Conservation (phyloP, 805 yeast species). For the Candida vaughaniae region DNA sequence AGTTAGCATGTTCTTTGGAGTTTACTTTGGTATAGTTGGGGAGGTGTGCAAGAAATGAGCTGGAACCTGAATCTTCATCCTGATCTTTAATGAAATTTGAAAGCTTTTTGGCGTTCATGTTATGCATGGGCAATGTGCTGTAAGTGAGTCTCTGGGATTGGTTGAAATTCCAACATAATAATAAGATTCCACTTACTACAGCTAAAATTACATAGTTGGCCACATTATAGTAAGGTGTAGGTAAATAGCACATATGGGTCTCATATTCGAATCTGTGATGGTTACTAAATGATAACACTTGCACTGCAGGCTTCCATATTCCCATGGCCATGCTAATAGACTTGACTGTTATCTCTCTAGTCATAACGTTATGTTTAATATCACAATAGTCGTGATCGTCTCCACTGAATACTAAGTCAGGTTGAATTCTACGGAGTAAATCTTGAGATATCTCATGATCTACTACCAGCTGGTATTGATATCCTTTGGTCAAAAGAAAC, state of each 20-base stretch:
- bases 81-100: slow-evolving; percentile 30
- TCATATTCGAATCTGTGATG: slow-evolving; percentile 19
- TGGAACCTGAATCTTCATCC: slow-evolving; percentile 15
- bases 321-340: slow-evolving; percentile 95
- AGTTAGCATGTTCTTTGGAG: not conserved
- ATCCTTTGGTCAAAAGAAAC: slow-evolving; percentile 62
- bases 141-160: slow-evolving; percentile 22
- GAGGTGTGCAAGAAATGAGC: not conserved
- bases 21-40: slow-evolving; percentile 2
- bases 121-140: slow-evolving; percentile 22
- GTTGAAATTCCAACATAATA: slow-evolving; percentile 30
- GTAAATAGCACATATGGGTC: slow-evolving; percentile 46
- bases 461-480: slow-evolving; percentile 89
- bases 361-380: slow-evolving; percentile 46
- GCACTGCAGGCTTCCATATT: slow-evolving; percentile 79
- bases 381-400: slow-evolving; percentile 98
- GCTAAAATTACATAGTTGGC: slow-evolving; percentile 37
- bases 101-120: slow-evolving; percentile 22
- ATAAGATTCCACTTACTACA: slow-evolving; percentile 24
- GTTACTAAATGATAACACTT: slow-evolving; percentile 60
- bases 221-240: slow-evolving; percentile 45
- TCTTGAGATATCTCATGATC: slow-evolving; percentile 57
- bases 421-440: slow-evolving; percentile 58
- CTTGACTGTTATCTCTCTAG: slow-evolving; percentile 80
- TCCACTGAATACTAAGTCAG: slow-evolving; percentile 77